Evolutionary conservation across 148 eudicot species (phyloP), one percentile per base, ranked within the genome.

Genomic region (Rhododendron mucronatum): DNA sequence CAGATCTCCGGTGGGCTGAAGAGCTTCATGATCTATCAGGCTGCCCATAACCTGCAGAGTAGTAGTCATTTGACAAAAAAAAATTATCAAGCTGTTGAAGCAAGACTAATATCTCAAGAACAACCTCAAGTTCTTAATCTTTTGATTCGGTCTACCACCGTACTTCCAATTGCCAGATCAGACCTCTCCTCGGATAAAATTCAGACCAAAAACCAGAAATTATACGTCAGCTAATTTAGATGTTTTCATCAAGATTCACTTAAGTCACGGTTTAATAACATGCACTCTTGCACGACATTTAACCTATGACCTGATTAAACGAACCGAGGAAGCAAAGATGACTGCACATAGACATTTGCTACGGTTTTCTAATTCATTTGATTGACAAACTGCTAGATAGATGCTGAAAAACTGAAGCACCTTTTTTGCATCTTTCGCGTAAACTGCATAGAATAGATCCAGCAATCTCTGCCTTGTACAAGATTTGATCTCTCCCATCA

Each of bases 401-500:
- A 81, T 26, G 35, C 57, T 53, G 83, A 85, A 85, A 73, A 50
- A 35, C 61, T 33, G 69, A 37, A 48, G 50, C 23, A 97, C 99
- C 98, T 97, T 97, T 87, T 95, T 95, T 26, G 98, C 91, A 86
- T 95, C 98, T 89, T 95, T 95, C 89, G 95, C 99, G 81, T 97
- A 97, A 41, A 95, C 93, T 76, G 98, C 91, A 89, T 97, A 97
- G 86, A 95, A 97, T 85, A 97, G 88, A 83, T 94, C 95, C n/a
- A 97, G 91, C 84, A 97, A 90, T 88, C 95, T 91, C 89, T 93
- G 92, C 76, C 98, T 84, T 21, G 98, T 97, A 83, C 93, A 94
- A 82, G 98, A 91, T 90, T 95, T 97, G 57, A 97, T 95, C 67
- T 97, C 99, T 84, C 99, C 99, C 99, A 95, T 97, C 99, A 97